phyloP scores from a whole-genome alignment of 257 asterid species.

The Solanum chmielewskii region DNA sequence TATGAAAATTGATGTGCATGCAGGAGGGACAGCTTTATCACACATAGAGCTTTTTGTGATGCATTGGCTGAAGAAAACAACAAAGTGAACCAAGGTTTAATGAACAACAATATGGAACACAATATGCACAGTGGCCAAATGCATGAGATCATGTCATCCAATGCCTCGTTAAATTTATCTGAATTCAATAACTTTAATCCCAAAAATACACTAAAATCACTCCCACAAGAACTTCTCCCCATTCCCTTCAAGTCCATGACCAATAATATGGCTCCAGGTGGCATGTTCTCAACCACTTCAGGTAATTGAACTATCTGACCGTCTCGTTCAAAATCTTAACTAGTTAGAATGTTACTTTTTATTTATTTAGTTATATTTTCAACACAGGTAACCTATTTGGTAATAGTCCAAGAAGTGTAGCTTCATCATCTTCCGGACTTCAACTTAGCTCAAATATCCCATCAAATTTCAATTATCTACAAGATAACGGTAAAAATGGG shows the following conservation, averaged over 20 bases:
- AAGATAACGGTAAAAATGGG: conserved; percentile 21
- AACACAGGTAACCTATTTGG: conserved; percentile 37
- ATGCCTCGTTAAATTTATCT: conserved; percentile 32
- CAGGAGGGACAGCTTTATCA: conserved; percentile 94
- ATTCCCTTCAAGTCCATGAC: conserved; percentile 75
- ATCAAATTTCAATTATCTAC: conserved; percentile 35
- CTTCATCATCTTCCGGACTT: conserved; percentile 60
- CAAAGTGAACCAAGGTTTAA: conserved; percentile 50
- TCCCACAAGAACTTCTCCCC: conserved; percentile 50
- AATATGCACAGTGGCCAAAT: conserved; percentile 24
- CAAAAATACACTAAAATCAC: conserved; percentile 37
- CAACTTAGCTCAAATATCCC: conserved; percentile 60
- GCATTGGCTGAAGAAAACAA: conserved; percentile 85
- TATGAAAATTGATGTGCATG: conserved; percentile 2
- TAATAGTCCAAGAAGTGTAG: conserved; percentile 38
- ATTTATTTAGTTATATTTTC: not conserved
- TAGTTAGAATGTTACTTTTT: not conserved
- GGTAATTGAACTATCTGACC: not conserved
- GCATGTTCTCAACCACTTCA: conserved; percentile 51
- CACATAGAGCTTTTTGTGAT: conserved; percentile 93
- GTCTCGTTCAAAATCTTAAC: not conserved
- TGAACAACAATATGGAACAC: conserved; percentile 27
- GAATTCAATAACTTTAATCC: conserved; percentile 39
- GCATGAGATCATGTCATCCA: conserved; percentile 40
- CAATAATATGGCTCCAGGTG: conserved; percentile 28